Conservation (phyloP, 257 asterid species). For the Scutellaria barbata region DNA sequence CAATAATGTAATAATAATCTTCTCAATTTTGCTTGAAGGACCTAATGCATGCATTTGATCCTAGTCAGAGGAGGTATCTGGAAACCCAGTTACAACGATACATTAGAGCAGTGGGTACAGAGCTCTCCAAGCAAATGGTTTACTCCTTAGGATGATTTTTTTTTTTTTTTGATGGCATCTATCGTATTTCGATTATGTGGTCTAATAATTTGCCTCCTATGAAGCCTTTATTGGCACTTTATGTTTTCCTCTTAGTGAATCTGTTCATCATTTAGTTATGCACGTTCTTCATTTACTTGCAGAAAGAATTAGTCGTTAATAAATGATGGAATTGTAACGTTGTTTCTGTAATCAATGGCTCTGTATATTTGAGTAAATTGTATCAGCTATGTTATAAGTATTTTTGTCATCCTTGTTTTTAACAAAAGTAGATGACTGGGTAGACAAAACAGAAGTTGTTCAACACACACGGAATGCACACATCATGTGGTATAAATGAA, state of each 20-base stretch:
- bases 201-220: conserved; percentile 3
- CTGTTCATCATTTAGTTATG: conserved; percentile 11
- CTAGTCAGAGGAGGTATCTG: conserved; percentile 53
- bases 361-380: background rate
- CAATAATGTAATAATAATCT: conserved; percentile 24
- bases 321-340: conserved; percentile 18
- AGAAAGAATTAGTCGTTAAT: conserved; percentile 1
- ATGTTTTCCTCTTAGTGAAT: background rate
- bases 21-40: conserved; percentile 62
- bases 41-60: conserved; percentile 62
- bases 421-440: no score
- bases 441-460: no score
- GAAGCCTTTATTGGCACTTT: conserved; percentile 6
- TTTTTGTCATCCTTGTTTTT: background rate
- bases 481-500: no score
- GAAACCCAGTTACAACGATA: conserved; percentile 66
- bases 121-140: conserved; percentile 80
- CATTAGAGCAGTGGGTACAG: conserved; percentile 68
- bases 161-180: background rate
- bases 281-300: background rate
- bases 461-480: no score
- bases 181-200: background rate
- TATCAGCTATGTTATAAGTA: background rate
- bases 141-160: conserved; percentile 59
- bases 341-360: background rate